Evolutionary conservation across 225 moss, liverwort and hornwort genomes (phyloP).

Genomic region (Physcomitrium patens): DNA sequence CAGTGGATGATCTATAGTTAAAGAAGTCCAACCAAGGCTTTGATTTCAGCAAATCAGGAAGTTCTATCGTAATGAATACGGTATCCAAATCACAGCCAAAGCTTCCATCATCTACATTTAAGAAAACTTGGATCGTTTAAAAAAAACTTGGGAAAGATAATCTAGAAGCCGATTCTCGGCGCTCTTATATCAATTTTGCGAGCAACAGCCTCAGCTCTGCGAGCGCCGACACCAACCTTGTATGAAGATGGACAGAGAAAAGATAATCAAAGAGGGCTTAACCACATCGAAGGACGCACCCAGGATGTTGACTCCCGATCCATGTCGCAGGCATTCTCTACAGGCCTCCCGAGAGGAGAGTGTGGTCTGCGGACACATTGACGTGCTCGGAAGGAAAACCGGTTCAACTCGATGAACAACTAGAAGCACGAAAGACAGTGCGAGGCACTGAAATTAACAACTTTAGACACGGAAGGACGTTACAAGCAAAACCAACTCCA

Average conservation of each 20-base stretch:
- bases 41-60: not conserved
- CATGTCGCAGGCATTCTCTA: not conserved
- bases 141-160: not conserved
- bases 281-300: not conserved
- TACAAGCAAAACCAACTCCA: not conserved
- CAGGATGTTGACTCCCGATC: constrained; percentile 22
- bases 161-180: not conserved
- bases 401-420: constrained; percentile 27
- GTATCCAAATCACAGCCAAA: not conserved
- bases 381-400: not conserved
- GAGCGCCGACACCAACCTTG: no score
- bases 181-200: no score
- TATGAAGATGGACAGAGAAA: not conserved
- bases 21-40: not conserved
- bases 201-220: no score
- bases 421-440: no score
- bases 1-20: no score
- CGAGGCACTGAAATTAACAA: no score
- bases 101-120: not conserved
- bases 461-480: no score
- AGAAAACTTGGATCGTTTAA: not conserved
- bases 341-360: not conserved
- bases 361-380: constrained; percentile 24
- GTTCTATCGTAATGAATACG: not conserved
- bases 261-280: not conserved